Evolutionary conservation across 2,329 filamentous ascomycete species (phyloP), one percentile per base, ranked within the genome.

Genomic region (Neonectria neomacrospora): DNA sequence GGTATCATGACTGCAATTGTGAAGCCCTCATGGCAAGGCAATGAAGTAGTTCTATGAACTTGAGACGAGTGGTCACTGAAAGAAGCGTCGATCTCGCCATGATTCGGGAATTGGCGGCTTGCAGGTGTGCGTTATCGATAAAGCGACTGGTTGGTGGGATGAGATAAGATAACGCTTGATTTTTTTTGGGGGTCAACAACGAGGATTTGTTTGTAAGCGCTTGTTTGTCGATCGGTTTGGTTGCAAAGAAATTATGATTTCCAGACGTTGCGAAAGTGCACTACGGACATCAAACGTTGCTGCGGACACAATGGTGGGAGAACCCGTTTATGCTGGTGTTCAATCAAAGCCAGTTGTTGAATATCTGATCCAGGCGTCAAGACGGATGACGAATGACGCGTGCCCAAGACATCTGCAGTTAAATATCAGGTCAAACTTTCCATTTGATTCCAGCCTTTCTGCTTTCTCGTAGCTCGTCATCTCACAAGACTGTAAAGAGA

Each of bases 321-420:
- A 32, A 14, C 5, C 26, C 1, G 10, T 32, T 22, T 48, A n/a
- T n/a, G 28, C 22, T 2, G 26, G 20, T 14, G 5, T 18, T 4
- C n/a, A n/a, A 20, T 32, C 18, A 18, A 16, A 12, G 18, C 9
- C 16, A 18, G 26, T 50, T 20, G n/a, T 10, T 20, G 11, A 20
- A 32, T 30, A 14, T 26, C 34, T 47, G 47, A 42, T 44, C 44
- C 14, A 71, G 69, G 67, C 62, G 64, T 54, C 60, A 63, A 63
- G 26, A n/a, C 58, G 58, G 57, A 62, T 71, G 68, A 72, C 70
- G 67, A 67, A 72, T 68, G 51, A 41, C 37, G 37, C 37, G 18
- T 41, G 37, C 8, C 8, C n/a, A 11, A 11, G 37, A 41, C 37
- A 41, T 20, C 12, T 41, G 9, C n/a, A 18, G 37, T 37, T 37